Percentiles rank a stretch among this genome's conserved stretches.
Evolutionary conservation across 2,329 filamentous ascomycete species (phyloP).

Genomic region (Monosporascus sp.): DNA sequence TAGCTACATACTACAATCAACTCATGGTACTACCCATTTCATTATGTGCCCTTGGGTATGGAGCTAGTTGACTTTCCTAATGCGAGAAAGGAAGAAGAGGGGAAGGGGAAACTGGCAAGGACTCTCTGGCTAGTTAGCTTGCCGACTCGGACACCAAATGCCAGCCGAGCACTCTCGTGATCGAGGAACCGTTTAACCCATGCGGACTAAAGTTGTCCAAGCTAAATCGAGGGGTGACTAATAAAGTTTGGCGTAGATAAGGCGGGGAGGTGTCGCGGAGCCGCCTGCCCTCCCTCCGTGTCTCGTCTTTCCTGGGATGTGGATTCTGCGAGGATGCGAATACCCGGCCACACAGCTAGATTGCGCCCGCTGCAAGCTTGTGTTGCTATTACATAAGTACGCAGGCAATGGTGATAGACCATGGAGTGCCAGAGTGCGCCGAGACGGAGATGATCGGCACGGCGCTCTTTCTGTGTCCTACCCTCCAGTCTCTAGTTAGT

Average conservation of each 20-base stretch:
- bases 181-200: too few relatives aligned
- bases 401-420: too few relatives aligned
- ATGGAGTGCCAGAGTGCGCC: too few relatives aligned
- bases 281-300: neutral
- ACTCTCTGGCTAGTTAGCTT: slow-evolving; percentile 8
- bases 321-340: too few relatives aligned
- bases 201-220: neutral
- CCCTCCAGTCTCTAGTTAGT: neutral
- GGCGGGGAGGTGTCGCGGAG: neutral
- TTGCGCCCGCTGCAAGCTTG: neutral
- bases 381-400: neutral
- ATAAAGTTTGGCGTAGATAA: neutral
- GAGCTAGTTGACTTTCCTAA: neutral
- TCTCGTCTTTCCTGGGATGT: neutral
- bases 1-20: neutral
- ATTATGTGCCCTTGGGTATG: too few relatives aligned
- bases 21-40: too few relatives aligned
- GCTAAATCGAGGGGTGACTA: neutral
- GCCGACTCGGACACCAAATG: slow-evolving; percentile 2
- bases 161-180: too few relatives aligned
- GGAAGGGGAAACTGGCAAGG: neutral
- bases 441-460: neutral
- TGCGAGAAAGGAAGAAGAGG: neutral
- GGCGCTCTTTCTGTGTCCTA: too few relatives aligned
- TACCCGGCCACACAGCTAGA: neutral